These are phyloP conservation scores for Sporopachydermia quercuum DNA, from an alignment of 805 yeast species.

Conservation along the genomic window DNA sequence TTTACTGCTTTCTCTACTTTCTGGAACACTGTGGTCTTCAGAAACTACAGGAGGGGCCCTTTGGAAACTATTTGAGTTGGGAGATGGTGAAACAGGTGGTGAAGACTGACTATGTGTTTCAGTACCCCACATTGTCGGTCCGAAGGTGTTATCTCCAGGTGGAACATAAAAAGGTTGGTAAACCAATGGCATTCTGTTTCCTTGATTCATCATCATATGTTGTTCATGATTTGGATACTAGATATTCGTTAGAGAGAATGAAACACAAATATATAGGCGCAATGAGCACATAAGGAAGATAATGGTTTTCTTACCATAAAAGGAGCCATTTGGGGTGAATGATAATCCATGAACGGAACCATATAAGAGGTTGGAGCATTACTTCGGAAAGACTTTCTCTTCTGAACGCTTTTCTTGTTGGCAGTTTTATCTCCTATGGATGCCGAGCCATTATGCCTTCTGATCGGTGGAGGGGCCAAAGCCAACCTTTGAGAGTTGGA, in stretches of 20 bases:
- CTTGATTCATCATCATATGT: constrained; percentile 61
- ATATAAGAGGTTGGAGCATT: neutral
- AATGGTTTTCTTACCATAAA: neutral
- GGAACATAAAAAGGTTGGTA: neutral
- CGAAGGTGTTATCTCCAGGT: neutral
- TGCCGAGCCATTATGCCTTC: neutral
- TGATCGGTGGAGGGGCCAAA: constrained; percentile 75
- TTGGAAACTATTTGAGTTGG: too few species aligned
- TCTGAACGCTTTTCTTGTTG: neutral
- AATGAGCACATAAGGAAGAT: too few species aligned
- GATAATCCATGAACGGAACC: neutral
- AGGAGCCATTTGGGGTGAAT: neutral
- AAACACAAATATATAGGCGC: too few species aligned
- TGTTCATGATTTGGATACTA: constrained; percentile 73
- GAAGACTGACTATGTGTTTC: neutral
- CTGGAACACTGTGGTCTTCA: neutral
- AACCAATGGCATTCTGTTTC: neutral
- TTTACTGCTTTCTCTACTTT: neutral
- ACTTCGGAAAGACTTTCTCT: neutral
- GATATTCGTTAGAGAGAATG: too few species aligned
- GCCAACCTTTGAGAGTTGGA: constrained; percentile 26
- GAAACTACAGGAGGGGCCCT: too few species aligned
- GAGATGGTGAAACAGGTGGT: neutral
- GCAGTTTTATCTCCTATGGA: neutral
- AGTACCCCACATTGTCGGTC: neutral